These are phyloP conservation scores for Haplosporangium sp. DNA, from an alignment of 371 early-diverging fungal genomes.

Conservation along the genomic window DNA sequence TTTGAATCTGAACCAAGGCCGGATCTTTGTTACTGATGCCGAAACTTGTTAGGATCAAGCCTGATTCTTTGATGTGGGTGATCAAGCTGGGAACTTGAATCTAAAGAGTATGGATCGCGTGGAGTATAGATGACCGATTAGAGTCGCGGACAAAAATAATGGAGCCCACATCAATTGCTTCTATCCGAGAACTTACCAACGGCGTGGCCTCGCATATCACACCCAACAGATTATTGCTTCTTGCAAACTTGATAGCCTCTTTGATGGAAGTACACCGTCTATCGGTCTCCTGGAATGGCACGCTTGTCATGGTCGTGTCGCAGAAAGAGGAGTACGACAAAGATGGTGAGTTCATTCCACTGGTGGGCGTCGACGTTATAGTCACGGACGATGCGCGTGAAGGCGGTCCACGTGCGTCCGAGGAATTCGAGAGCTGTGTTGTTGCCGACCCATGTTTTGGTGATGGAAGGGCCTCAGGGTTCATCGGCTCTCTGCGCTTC, in stretches of 20 bases:
- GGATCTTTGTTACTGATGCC: slow-evolving; percentile 78
- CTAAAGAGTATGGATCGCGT: slow-evolving; percentile 65
- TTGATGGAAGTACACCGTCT: slow-evolving; percentile 69
- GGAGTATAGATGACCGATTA: too few relatives aligned
- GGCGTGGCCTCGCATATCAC: slow-evolving; percentile 90
- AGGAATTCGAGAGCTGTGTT: neutral
- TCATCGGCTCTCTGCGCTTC: slow-evolving; percentile 44
- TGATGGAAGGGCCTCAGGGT: slow-evolving; percentile 36
- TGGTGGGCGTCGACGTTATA: slow-evolving; percentile 17
- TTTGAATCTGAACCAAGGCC: slow-evolving; percentile 74
- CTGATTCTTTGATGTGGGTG: slow-evolving; percentile 89
- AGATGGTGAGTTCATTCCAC: slow-evolving; percentile 10
- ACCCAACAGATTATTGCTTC: slow-evolving; percentile 85
- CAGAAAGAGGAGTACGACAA: neutral
- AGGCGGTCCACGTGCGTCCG: neutral
- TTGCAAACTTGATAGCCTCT: slow-evolving; percentile 81
- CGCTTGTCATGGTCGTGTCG: neutral
- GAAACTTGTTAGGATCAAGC: slow-evolving; percentile 88
- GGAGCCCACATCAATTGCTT: too few relatives aligned
- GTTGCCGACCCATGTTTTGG: slow-evolving; percentile 39
- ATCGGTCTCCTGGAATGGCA: slow-evolving; percentile 40
- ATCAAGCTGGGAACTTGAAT: slow-evolving; percentile 90
- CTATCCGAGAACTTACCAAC: too few relatives aligned
- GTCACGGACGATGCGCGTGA: slow-evolving; percentile 32
- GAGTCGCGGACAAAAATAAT: too few relatives aligned